Evolutionary conservation across 225 moss, liverwort and hornwort genomes (phyloP).

Genomic region (Takakia lepidozioides): DNA sequence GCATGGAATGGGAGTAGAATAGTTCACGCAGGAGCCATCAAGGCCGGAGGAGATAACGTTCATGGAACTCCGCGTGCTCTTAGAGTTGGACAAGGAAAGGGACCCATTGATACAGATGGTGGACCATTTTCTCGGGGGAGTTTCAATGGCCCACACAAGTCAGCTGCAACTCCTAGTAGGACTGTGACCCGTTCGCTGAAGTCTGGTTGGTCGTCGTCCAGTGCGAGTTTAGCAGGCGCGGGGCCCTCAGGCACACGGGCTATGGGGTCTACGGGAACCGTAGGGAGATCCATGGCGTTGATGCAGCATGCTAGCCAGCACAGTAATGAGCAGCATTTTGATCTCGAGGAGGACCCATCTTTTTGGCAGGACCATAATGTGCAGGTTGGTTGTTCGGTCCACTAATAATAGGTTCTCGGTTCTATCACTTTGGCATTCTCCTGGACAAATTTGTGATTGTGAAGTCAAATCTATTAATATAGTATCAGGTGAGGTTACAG

Average conservation of each 20-base stretch:
- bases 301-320: slow-evolving; percentile 17
- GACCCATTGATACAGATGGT: slow-evolving; percentile 24
- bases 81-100: slow-evolving; percentile 28
- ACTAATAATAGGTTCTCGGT: no score
- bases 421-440: no score
- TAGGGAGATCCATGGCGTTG: slow-evolving; percentile 23
- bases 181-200: slow-evolving; percentile 70
- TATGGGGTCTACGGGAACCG: slow-evolving; percentile 18
- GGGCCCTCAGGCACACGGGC: slow-evolving; percentile 49
- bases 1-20: no score
- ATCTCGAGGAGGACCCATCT: slow-evolving; percentile 69
- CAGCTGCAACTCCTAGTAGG: slow-evolving; percentile 53
- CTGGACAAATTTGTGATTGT: no score
- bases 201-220: slow-evolving; percentile 44
- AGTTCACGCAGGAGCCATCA: background rate
- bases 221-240: slow-evolving; percentile 4
- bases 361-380: slow-evolving; percentile 93
- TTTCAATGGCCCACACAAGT: no score
- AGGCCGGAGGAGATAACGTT: slow-evolving; percentile 12
- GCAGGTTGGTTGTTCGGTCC: no score
- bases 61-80: slow-evolving; percentile 20
- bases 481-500: no score
- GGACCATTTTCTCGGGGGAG: slow-evolving; percentile 32
- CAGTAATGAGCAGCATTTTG: slow-evolving; percentile 46
- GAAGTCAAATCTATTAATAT: no score